These are phyloP conservation scores for Arctium lappa DNA, from an alignment of 129 eudicot genomes.

Conservation along the genomic window DNA sequence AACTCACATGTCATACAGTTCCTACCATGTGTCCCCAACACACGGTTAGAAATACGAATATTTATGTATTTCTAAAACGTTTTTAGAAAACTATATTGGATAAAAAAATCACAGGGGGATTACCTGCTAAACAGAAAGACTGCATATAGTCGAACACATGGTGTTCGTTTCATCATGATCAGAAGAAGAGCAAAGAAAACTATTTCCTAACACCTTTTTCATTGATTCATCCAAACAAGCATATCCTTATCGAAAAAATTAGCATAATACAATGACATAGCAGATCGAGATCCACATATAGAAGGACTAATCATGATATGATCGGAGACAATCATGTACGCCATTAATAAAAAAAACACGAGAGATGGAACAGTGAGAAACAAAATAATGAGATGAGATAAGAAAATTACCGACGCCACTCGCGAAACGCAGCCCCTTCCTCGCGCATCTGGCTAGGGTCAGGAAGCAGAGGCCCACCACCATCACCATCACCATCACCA, in stretches of 20 bases:
- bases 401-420: conserved; percentile 63
- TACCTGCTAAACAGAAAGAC: too few species aligned
- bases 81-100: too few species aligned
- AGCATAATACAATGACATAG: background rate
- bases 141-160: background rate
- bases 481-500: background rate
- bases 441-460: conserved; percentile 51
- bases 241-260: background rate
- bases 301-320: background rate
- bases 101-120: too few species aligned
- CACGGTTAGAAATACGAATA: too few species aligned
- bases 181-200: background rate
- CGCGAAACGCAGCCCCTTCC: conserved; percentile 62
- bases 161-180: background rate
- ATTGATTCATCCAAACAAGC: background rate
- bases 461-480: conserved; percentile 52
- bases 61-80: too few species aligned
- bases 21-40: too few species aligned
- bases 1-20: too few species aligned
- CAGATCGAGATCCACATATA: background rate
- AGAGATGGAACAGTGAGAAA: background rate
- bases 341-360: background rate
- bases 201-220: background rate
- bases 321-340: background rate
- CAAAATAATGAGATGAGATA: background rate